A percentile compares a stretch with the other conserved stretches of the same genome.
phyloP scores from a whole-genome alignment of 305 asterid genomes.

The Rubia peregrina region DNA sequence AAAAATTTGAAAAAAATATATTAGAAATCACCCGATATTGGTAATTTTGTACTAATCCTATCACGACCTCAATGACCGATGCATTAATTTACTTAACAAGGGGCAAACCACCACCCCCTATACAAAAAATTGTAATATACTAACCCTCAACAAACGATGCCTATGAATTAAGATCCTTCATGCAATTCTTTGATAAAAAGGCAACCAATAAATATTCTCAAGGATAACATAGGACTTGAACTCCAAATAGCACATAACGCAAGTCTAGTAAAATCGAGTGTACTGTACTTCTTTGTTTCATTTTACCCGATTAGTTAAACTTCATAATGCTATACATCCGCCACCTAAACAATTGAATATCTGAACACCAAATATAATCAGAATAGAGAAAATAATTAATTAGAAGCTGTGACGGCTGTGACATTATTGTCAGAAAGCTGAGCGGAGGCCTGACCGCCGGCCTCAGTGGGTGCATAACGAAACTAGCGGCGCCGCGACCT shows the following conservation, averaged over 20 bases:
- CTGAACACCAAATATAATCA: background rate
- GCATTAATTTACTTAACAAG: no score
- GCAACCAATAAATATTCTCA: background rate
- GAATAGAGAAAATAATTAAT: background rate
- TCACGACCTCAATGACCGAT: no score
- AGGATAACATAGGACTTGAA: background rate
- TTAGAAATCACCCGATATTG: no score
- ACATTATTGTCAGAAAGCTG: conserved; percentile 31
- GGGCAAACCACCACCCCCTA: no score
- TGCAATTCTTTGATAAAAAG: background rate
- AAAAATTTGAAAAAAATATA: no score
- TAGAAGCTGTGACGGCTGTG: conserved; percentile 34
- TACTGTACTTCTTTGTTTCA: background rate
- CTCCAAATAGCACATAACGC: background rate
- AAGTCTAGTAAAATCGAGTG: background rate
- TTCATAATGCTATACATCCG: background rate
- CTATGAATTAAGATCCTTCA: background rate
- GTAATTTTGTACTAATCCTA: no score
- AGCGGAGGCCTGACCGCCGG: conserved; percentile 23
- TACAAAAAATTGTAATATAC: no score
- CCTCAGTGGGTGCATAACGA: conserved; percentile 69
- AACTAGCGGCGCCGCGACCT: conserved; percentile 67
- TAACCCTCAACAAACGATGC: background rate
- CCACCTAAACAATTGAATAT: background rate
- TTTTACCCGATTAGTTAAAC: background rate